Base-by-base conservation (phyloP, 306 rosid species). In the Dalbergia cochinchinensis region DNA sequence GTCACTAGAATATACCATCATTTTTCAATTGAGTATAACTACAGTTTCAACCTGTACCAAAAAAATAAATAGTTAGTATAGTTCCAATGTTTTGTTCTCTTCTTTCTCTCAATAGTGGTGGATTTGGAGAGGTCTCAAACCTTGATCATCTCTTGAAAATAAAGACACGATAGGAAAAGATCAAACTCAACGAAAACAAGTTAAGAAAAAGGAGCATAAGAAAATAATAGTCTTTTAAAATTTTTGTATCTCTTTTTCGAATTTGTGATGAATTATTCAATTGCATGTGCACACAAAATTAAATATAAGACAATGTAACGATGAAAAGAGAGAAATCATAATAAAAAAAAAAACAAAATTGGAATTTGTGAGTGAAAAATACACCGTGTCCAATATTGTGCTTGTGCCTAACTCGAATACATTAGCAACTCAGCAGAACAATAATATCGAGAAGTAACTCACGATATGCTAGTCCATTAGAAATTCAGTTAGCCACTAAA, bases 1-100 rank as follows among this genome's bases (percentile, higher is more conserved):
- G 34, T 54, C 63, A 47, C 35, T 65, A 42, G 53, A 33, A 76
- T 37, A 65, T 47, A 31, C 1, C 62, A 63, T 53, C 51, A 66
- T 73, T 47, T 33, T 66, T 65, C 54, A 16, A 33, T 80, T 42
- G 75, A 16, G 16, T 41, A 34, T 55, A 81, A 74, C 59, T 44
- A 55, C 69, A 35, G 44, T 81, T 47, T 57, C 16, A 75, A 67
- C 59, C 60, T 59, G 26, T 59, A 59, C 19, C 20, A 7, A 19
- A 80, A 37, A 16, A 16, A 64, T 66, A 80, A 62, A 9, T 80
- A 48, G 22, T 8, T 19, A 50, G 15, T 35, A 50, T 53, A 41
- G 41, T 80, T 65, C 69, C 39, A 31, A 16, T 8, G 35, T 65
- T 65, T 65, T 73, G 50, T 66, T 80, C 54, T 73, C 73, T 73